Conservation (phyloP, 345 rosid genomes). For the Salix exigua region DNA sequence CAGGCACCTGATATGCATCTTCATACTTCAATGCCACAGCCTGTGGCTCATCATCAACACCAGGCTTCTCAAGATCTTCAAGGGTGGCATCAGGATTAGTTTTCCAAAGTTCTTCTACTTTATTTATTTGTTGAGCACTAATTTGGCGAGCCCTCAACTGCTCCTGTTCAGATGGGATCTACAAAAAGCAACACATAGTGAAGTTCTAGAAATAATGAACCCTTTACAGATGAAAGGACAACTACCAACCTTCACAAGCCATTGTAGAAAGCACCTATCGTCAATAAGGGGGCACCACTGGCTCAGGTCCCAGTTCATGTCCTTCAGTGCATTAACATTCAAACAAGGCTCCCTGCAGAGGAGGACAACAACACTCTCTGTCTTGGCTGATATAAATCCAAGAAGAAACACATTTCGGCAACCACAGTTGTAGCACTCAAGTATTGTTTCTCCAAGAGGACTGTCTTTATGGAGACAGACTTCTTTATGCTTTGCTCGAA, state of each 20-base stretch:
- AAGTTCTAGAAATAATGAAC: constrained; percentile 5
- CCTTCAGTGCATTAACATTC: constrained; percentile 96
- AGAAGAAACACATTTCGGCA: constrained; percentile 98
- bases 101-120: constrained; percentile 99
- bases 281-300: constrained; percentile 99
- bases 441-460: constrained; percentile 97
- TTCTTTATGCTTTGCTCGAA: constrained; percentile 97
- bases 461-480: constrained; percentile 99
- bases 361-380: constrained; percentile 98
- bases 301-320: constrained; percentile 99
- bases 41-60: constrained; percentile 99
- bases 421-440: constrained; percentile 98
- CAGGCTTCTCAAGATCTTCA: constrained; percentile 99
- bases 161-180: constrained; percentile 98
- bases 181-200: constrained; percentile 27
- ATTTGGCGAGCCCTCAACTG: constrained; percentile 99
- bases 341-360: constrained; percentile 98
- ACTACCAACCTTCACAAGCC: constrained; percentile 92
- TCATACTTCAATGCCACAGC: constrained; percentile 90
- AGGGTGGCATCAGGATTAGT: constrained; percentile 94
- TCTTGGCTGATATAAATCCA: constrained; percentile 96
- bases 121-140: constrained; percentile 97
- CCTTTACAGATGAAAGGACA: not conserved
- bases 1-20: constrained; percentile 93
- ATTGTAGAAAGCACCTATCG: constrained; percentile 95